Conservation (phyloP, 768 basidiomycete species). For the Trametes cubensis region DNA sequence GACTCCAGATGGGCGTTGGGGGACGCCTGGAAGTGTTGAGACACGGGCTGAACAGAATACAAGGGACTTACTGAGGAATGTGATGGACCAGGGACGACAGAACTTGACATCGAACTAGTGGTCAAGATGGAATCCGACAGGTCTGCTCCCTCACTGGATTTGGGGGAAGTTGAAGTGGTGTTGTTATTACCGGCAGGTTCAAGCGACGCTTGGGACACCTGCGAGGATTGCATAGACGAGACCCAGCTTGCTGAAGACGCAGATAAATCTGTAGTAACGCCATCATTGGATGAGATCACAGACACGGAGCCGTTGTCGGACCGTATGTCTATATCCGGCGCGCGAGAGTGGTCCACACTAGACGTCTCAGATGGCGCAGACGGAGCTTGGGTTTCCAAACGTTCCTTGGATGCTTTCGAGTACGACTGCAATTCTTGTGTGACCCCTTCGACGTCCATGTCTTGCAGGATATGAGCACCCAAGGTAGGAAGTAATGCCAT, state of each 20-base stretch:
- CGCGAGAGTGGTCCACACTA: slow-evolving; percentile 39
- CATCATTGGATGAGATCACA: slow-evolving; percentile 44
- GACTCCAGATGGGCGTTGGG: slow-evolving; percentile 13
- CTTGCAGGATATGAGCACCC: slow-evolving; percentile 61
- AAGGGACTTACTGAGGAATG: slow-evolving; percentile 24
- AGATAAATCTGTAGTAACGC: slow-evolving; percentile 34
- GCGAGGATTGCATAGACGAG: slow-evolving; percentile 28
- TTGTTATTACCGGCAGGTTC: neutral
- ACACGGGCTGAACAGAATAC: neutral
- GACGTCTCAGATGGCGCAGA: slow-evolving; percentile 30
- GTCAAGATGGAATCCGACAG: slow-evolving; percentile 48
- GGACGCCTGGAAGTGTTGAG: slow-evolving; percentile 31
- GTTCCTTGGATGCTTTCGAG: slow-evolving; percentile 39
- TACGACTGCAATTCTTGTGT: slow-evolving; percentile 57
- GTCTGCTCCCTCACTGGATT: slow-evolving; percentile 16
- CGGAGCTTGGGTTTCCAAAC: slow-evolving; percentile 14
- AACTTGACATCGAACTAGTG: slow-evolving; percentile 39
- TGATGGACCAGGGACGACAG: slow-evolving; percentile 19
- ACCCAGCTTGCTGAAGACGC: slow-evolving; percentile 49
- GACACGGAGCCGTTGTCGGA: slow-evolving; percentile 50
- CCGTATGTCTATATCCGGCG: slow-evolving; percentile 38
- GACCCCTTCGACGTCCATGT: slow-evolving; percentile 76
- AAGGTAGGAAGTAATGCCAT: slow-evolving; percentile 72
- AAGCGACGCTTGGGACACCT: slow-evolving; percentile 19
- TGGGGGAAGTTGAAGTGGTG: slow-evolving; percentile 11